These are phyloP conservation scores for Carex scoparia DNA, from an alignment of 176 grass and related monocot genomes.

Conservation along the genomic window DNA sequence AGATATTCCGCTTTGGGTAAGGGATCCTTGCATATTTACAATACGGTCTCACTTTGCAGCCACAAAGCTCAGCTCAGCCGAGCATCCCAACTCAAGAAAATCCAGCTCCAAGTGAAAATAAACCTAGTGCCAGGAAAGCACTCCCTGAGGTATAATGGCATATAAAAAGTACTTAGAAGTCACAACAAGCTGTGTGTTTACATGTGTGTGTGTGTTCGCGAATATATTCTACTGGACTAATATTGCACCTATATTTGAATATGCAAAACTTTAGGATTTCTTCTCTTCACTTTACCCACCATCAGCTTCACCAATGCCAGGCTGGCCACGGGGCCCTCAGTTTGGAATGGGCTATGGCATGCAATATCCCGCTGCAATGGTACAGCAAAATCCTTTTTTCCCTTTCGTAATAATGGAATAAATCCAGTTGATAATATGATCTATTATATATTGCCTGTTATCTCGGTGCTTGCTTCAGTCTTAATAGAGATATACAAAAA, in stretches of 20 bases:
- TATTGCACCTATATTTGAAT: background rate
- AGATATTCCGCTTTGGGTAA: background rate
- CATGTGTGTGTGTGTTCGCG: background rate
- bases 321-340: slow-evolving; percentile 63
- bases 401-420: background rate
- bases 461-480: background rate
- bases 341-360: slow-evolving; percentile 77
- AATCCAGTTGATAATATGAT: background rate
- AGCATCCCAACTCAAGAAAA: slow-evolving; percentile 38
- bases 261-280: slow-evolving; percentile 50
- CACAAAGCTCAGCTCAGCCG: slow-evolving; percentile 30
- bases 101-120: slow-evolving; percentile 48
- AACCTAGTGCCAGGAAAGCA: slow-evolving; percentile 61
- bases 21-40: background rate
- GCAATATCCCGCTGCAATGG: slow-evolving; percentile 71
- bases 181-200: background rate
- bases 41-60: slow-evolving; percentile 20
- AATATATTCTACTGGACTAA: background rate
- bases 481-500: background rate
- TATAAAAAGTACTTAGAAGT: background rate
- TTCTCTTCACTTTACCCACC: slow-evolving; percentile 75
- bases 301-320: slow-evolving; percentile 46
- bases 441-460: background rate
- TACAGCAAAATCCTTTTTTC: slow-evolving; percentile 18
- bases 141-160: slow-evolving; percentile 63